A percentile compares a stretch with the other conserved stretches of the same genome.
phyloP scores from a whole-genome alignment of 2,329 filamentous ascomycete genomes.

The Chalaropsis ovoidea region DNA sequence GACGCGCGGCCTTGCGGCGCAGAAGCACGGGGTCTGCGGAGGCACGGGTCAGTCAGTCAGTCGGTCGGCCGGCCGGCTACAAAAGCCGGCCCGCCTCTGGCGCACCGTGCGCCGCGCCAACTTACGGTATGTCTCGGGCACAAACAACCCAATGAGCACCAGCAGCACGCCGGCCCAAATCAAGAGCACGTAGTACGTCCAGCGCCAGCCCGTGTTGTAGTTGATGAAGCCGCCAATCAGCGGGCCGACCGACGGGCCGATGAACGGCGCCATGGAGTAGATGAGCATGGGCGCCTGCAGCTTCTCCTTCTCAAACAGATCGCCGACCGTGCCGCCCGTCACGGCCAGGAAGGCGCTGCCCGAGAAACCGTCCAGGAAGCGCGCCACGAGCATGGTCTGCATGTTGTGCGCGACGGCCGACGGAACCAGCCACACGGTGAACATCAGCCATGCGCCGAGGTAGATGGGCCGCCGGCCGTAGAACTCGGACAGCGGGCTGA shows the following conservation, averaged over 20 bases:
- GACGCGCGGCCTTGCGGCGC: conserved; percentile 56
- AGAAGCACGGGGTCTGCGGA: conserved; percentile 55
- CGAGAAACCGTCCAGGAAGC: conserved; percentile 67
- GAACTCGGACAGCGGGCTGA: conserved; percentile 61
- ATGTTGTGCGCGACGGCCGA: conserved; percentile 74
- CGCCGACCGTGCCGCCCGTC: conserved; percentile 75
- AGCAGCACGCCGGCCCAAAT: conserved; percentile 68
- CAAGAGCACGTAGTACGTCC: conserved; percentile 74
- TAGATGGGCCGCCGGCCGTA: conserved; percentile 78
- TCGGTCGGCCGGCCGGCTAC: no score
- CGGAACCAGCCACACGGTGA: conserved; percentile 70
- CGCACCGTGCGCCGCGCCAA: conserved; percentile 20
- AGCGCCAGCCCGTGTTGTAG: conserved; percentile 61
- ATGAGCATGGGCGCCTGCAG: conserved; percentile 76
- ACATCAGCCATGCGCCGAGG: conserved; percentile 60
- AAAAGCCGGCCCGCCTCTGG: no score
- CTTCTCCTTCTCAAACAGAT: conserved; percentile 59
- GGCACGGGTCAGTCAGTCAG: conserved; percentile 2
- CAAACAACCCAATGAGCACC: conserved; percentile 54
- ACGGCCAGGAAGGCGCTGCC: conserved; percentile 62
- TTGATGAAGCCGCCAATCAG: conserved; percentile 74
- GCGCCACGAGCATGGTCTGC: conserved; percentile 63
- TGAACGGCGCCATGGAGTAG: conserved; percentile 57
- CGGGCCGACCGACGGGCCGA: conserved; percentile 51
- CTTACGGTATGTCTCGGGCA: conserved; percentile 77